Conservation (phyloP, 2,329 filamentous ascomycete species). For the Pestalotiopsis sp. region DNA sequence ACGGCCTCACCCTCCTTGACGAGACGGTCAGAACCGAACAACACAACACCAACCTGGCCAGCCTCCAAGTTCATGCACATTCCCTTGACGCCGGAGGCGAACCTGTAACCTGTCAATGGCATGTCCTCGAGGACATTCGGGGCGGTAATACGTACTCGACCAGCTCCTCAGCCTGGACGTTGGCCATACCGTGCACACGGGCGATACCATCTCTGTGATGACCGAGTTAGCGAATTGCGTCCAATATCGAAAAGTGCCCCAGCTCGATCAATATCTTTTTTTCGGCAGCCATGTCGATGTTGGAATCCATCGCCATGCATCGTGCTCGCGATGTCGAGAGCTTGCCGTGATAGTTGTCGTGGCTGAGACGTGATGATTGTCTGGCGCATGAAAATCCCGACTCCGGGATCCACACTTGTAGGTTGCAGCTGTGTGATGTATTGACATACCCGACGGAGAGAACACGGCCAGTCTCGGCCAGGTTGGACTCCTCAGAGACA, state of each 20-base stretch:
- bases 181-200: slow-evolving; percentile 99
- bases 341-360: background rate
- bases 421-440: slow-evolving; percentile 17
- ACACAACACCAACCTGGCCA: slow-evolving; percentile 99
- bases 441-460: slow-evolving; percentile 93
- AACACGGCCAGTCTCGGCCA: slow-evolving; percentile 98
- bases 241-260: slow-evolving; percentile 11
- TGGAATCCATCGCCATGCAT: slow-evolving; percentile 20
- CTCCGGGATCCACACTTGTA: slow-evolving; percentile 17
- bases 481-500: slow-evolving; percentile 93
- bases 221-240: slow-evolving; percentile 25
- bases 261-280: slow-evolving; percentile 2
- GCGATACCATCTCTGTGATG: slow-evolving; percentile 95
- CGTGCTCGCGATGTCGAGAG: background rate
- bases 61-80: slow-evolving; percentile 99
- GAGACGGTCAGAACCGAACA: slow-evolving; percentile 99
- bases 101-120: slow-evolving; percentile 57
- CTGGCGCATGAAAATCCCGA: slow-evolving; percentile 26
- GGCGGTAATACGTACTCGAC: slow-evolving; percentile 78
- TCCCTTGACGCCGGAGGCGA: slow-evolving; percentile 99
- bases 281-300: background rate
- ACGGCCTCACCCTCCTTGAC: slow-evolving; percentile 99
- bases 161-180: slow-evolving; percentile 99
- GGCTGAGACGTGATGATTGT: background rate
- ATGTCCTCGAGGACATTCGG: slow-evolving; percentile 21